A percentile compares a stretch with the other conserved stretches of the same genome.
These are phyloP conservation scores for Endocalyx cinctus DNA, from an alignment of 2,329 filamentous ascomycete genomes.

Conservation along the genomic window DNA sequence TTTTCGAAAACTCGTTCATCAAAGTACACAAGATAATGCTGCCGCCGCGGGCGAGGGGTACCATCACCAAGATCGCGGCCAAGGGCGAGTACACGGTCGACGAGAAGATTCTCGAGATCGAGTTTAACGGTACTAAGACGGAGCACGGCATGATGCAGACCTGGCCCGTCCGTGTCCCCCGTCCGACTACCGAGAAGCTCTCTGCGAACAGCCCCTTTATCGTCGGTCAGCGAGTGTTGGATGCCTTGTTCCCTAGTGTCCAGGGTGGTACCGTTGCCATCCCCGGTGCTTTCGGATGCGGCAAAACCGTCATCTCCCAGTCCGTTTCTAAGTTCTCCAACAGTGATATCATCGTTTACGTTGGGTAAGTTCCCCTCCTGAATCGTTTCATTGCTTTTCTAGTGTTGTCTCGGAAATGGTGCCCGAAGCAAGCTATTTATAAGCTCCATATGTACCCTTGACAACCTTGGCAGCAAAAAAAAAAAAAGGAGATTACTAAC, in stretches of 20 bases:
- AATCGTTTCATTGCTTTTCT: too few relatives aligned
- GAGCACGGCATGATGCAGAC: slow-evolving; percentile 98
- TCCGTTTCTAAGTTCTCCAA: slow-evolving; percentile 99
- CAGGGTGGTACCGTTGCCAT: slow-evolving; percentile 98
- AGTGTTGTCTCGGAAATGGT: too few relatives aligned
- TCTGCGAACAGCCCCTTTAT: slow-evolving; percentile 87
- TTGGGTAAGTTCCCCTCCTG: slow-evolving; percentile 57
- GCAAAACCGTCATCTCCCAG: slow-evolving; percentile 98
- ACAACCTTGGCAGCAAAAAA: too few relatives aligned
- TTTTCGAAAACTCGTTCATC: slow-evolving; percentile 94
- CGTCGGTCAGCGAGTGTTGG: slow-evolving; percentile 93
- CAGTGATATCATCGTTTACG: slow-evolving; percentile 97
- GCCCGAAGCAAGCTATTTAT: too few relatives aligned
- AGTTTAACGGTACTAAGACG: slow-evolving; percentile 94
- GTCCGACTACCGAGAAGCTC: slow-evolving; percentile 87
- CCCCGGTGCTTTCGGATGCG: slow-evolving; percentile 95
- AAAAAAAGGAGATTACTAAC: too few relatives aligned
- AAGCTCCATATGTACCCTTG: too few relatives aligned
- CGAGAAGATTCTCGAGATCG: slow-evolving; percentile 89
- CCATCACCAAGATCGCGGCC: slow-evolving; percentile 82
- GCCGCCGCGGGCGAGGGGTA: slow-evolving; percentile 83
- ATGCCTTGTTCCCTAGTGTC: slow-evolving; percentile 92
- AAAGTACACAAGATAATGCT: slow-evolving; percentile 90
- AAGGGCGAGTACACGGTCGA: slow-evolving; percentile 93
- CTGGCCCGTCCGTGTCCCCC: slow-evolving; percentile 95